Conservation (phyloP, 257 asterid species). For the Asclepias syriaca region DNA sequence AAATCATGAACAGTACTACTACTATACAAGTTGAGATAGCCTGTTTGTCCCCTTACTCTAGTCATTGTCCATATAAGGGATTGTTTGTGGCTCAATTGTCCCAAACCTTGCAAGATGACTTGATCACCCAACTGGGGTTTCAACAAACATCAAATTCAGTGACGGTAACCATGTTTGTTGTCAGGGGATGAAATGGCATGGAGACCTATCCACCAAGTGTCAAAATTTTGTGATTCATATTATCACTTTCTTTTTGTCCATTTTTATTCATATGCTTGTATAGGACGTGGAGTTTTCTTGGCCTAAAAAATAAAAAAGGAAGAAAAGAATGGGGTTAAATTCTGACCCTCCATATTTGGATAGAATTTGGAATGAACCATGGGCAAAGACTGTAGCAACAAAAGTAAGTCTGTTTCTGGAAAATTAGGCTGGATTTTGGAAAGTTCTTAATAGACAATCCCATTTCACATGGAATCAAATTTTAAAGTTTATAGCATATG, state of each 20-base stretch:
- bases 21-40: too few species aligned
- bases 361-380: neutral
- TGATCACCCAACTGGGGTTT: neutral
- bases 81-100: neutral
- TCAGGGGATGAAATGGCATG: neutral
- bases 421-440: too few species aligned
- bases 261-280: neutral
- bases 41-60: too few species aligned
- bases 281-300: neutral
- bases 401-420: neutral
- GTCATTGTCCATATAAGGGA: too few species aligned
- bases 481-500: too few species aligned
- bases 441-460: too few species aligned
- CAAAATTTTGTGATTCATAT: conserved; percentile 12
- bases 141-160: neutral
- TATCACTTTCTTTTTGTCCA: neutral
- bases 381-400: neutral
- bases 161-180: neutral
- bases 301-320: neutral
- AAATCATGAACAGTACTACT: too few species aligned
- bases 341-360: conserved; percentile 19
- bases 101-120: neutral
- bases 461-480: too few species aligned
- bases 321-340: neutral
- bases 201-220: conserved; percentile 24